phyloP scores from a whole-genome alignment of 306 rosid genomes.

The Begonia loranthoides region DNA sequence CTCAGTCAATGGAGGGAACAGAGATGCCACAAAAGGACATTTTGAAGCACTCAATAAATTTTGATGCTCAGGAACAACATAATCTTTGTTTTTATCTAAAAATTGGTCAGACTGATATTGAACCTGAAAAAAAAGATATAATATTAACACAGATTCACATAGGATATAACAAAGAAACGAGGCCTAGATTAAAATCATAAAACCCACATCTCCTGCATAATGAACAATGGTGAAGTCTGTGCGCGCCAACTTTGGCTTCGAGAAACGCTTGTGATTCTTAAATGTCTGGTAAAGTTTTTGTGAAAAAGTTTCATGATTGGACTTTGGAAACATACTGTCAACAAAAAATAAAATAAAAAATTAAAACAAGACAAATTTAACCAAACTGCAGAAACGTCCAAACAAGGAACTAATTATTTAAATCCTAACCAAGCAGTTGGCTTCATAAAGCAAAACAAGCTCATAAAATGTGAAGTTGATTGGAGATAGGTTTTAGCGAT shows the following conservation, averaged over 20 bases:
- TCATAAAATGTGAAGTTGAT: too few relatives aligned
- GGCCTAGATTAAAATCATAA: conserved; percentile 5
- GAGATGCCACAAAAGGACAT: conserved; percentile 74
- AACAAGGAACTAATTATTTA: too few relatives aligned
- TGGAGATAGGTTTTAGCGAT: too few relatives aligned
- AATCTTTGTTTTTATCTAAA: conserved; percentile 89
- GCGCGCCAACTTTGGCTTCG: conserved; percentile 83
- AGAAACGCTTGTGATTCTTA: conserved; percentile 75
- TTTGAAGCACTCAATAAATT: conserved; percentile 68
- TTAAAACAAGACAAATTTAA: conserved; percentile 2
- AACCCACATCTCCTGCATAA: conserved; percentile 85
- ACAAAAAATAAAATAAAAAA: conserved; percentile 10
- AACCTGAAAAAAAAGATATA: conserved; percentile 50
- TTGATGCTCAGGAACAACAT: conserved; percentile 92
- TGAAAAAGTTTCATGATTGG: conserved; percentile 83
- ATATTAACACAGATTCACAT: background rate
- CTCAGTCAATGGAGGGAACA: conserved; percentile 70
- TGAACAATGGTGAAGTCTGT: conserved; percentile 75
- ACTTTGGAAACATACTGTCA: conserved; percentile 85
- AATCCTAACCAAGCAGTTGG: too few relatives aligned
- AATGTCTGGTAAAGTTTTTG: conserved; percentile 81
- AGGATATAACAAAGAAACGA: too few relatives aligned
- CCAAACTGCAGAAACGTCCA: conserved; percentile 1
- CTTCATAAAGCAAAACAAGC: too few relatives aligned
- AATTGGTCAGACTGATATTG: conserved; percentile 79